Conservation (phyloP, 139 green algal species). For the Coelastrella sp. region DNA sequence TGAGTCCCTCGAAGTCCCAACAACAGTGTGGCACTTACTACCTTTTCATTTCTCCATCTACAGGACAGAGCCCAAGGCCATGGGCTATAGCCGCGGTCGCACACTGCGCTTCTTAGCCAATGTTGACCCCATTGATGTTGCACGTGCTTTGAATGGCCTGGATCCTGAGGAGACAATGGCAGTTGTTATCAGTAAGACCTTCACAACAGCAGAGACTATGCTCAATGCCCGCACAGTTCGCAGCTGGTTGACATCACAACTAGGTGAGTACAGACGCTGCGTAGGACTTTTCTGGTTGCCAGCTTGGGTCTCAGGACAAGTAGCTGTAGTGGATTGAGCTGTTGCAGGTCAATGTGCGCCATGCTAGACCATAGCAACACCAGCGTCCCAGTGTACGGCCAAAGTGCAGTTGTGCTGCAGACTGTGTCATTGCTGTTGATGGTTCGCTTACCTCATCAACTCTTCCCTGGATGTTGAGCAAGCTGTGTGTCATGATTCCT, state of each 20-base stretch:
- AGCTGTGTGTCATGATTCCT: background rate
- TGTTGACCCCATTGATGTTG: conserved; percentile 98
- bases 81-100: conserved; percentile 71
- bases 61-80: conserved; percentile 71
- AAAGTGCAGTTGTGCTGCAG: too few relatives aligned
- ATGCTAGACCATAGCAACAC: too few relatives aligned
- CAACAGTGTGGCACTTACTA: too few relatives aligned
- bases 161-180: conserved; percentile 94
- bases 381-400: too few relatives aligned
- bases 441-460: too few relatives aligned
- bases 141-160: conserved; percentile 58
- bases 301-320: too few relatives aligned
- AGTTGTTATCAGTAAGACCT: conserved; percentile 99
- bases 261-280: conserved; percentile 64
- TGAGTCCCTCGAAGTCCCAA: too few relatives aligned
- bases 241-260: conserved; percentile 84
- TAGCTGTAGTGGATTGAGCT: too few relatives aligned
- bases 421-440: too few relatives aligned
- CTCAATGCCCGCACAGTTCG: conserved; percentile 97
- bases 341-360: background rate
- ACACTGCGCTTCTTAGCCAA: conserved; percentile 97
- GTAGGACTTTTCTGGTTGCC: background rate
- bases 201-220: conserved; percentile 99
- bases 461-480: too few relatives aligned
- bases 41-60: too few relatives aligned